Percentiles rank a stretch among this genome's conserved stretches.
Evolutionary conservation across 495 filamentous ascomycete species (phyloP).

Genomic region (Schizothecium vesticola): DNA sequence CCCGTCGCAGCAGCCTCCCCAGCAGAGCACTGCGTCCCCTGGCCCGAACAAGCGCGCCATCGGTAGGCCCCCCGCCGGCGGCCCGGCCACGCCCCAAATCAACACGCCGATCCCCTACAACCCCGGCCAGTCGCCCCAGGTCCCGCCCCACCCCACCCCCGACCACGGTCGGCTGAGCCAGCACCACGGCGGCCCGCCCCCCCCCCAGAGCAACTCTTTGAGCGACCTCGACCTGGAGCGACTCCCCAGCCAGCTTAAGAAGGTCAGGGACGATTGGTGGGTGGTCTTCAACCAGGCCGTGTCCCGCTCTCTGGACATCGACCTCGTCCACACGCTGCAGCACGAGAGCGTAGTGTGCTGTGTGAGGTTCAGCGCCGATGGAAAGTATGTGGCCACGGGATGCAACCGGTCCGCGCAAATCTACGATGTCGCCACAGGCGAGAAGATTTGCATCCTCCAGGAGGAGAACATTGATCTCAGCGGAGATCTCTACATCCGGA

Average conservation of each 20-base stretch:
- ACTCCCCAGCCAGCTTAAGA: constrained; percentile 76
- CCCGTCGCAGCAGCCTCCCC: constrained; percentile 60
- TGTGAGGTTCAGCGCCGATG: constrained; percentile 82
- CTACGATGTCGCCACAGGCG: constrained; percentile 75
- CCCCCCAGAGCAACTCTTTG: constrained; percentile 60
- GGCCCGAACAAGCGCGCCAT: constrained; percentile 66
- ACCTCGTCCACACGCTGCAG: constrained; percentile 76
- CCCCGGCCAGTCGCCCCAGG: constrained; percentile 74
- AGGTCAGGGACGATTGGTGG: constrained; percentile 79
- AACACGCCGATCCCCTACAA: constrained; percentile 76
- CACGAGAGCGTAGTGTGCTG: constrained; percentile 91
- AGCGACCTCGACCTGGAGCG: constrained; percentile 83
- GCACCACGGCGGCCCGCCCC: constrained; percentile 37
- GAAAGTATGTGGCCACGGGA: constrained; percentile 82
- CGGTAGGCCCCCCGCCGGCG: constrained; percentile 53
- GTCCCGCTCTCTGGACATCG: constrained; percentile 76
- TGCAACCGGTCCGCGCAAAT: constrained; percentile 88
- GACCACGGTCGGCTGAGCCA: constrained; percentile 37
- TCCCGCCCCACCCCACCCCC: constrained; percentile 71
- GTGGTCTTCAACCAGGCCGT: constrained; percentile 84
- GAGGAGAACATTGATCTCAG: constrained; percentile 79
- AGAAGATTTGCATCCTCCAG: constrained; percentile 71
- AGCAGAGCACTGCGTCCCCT: constrained; percentile 78
- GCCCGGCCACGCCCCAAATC: constrained; percentile 86
- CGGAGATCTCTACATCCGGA: constrained; percentile 84